A percentile compares a stretch with the other conserved stretches of the same genome.
Evolutionary conservation across 176 grass and related monocot species (phyloP).

Genomic region (Oryza glumipatula): DNA sequence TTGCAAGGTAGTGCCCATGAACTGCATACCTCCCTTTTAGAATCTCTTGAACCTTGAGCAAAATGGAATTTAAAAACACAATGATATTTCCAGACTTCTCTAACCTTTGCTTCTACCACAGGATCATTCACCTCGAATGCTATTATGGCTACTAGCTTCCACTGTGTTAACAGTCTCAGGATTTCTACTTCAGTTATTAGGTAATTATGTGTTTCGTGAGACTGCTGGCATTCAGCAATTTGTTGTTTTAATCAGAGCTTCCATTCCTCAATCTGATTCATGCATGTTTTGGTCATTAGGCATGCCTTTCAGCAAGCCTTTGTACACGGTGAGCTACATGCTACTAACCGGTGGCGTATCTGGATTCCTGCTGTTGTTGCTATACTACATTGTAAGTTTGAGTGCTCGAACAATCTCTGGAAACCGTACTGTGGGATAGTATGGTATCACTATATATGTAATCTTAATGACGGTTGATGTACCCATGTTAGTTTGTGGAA

Average conservation of each 20-base stretch:
- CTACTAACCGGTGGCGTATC: conserved; percentile 77
- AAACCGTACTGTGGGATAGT: not conserved
- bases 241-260: conserved; percentile 20
- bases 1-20: conserved; percentile 71
- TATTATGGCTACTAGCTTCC: conserved; percentile 70
- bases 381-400: conserved; percentile 79
- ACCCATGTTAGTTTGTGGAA: conserved; percentile 9
- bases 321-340: conserved; percentile 94
- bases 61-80: conserved; percentile 19
- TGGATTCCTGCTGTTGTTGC: conserved; percentile 67
- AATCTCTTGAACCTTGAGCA: not conserved
- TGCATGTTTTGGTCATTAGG: conserved; percentile 50
- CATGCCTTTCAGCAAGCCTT: conserved; percentile 93
- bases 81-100: conserved; percentile 6
- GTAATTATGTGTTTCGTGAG: conserved; percentile 37
- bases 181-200: conserved; percentile 69
- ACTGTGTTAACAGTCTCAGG: conserved; percentile 59
- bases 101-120: conserved; percentile 48
- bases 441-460: conserved; percentile 9
- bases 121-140: conserved; percentile 65
- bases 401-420: not conserved
- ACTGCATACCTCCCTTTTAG: conserved; percentile 27
- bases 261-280: conserved; percentile 30
- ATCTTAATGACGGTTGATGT: not conserved
- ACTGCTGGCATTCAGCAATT: not conserved